Conservation (phyloP, 2,329 filamentous ascomycete genomes). For the Xylariomycetidae sp. region DNA sequence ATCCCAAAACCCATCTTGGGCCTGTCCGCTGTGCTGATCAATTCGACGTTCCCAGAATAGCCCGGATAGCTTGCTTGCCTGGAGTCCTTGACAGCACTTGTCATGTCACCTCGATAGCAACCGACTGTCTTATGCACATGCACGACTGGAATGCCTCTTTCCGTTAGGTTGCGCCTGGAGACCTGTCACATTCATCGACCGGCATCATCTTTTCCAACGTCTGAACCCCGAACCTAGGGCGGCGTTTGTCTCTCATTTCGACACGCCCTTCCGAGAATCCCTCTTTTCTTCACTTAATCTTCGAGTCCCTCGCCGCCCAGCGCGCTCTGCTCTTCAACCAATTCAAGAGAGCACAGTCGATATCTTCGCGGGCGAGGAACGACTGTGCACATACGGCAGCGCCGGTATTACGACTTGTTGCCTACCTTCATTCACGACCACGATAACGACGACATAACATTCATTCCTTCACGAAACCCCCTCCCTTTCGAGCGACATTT, state of each 20-base stretch:
- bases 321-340: slow-evolving; percentile 15
- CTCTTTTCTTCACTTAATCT: slow-evolving; percentile 8
- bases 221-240: too few relatives aligned
- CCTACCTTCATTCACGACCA: slow-evolving; percentile 15
- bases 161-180: too few relatives aligned
- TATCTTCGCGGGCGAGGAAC: slow-evolving; percentile 46
- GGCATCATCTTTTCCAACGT: too few relatives aligned
- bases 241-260: slow-evolving; percentile 16
- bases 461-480: slow-evolving; percentile 18
- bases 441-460: slow-evolving; percentile 13
- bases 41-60: too few relatives aligned
- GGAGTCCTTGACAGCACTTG: too few relatives aligned
- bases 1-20: too few relatives aligned
- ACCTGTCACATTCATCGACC: too few relatives aligned
- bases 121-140: too few relatives aligned
- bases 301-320: slow-evolving; percentile 7
- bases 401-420: slow-evolving; percentile 25
- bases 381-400: slow-evolving; percentile 41
- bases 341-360: slow-evolving; percentile 34
- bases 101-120: too few relatives aligned
- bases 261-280: slow-evolving; percentile 7
- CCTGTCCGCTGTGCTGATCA: too few relatives aligned
- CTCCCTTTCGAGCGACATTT: slow-evolving; percentile 12
- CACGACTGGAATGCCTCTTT: too few relatives aligned
- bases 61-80: too few relatives aligned